Percentiles rank a stretch among this genome's conserved stretches.
Conservation (phyloP, 148 eudicot genomes). For the Rhododendron simsii region DNA sequence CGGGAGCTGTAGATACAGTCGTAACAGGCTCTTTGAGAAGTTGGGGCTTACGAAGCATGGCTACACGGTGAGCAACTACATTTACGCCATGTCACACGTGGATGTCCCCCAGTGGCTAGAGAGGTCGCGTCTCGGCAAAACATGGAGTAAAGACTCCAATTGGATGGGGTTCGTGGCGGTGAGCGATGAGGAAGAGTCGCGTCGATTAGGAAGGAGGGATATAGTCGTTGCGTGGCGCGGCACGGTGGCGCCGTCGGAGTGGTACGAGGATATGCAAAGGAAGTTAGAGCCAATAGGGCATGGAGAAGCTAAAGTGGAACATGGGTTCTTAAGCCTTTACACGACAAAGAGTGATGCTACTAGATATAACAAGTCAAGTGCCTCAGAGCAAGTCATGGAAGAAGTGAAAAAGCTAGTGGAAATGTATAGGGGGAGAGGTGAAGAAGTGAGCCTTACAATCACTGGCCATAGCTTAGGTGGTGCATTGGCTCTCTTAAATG, state of each 20-base stretch:
- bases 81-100: constrained; percentile 65
- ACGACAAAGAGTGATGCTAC: constrained; percentile 36
- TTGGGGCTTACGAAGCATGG: constrained; percentile 41
- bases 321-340: constrained; percentile 68
- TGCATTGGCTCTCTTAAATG: constrained; percentile 57
- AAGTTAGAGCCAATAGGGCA: constrained; percentile 48
- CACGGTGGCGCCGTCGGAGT: constrained; percentile 63
- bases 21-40: constrained; percentile 35
- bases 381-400: constrained; percentile 59
- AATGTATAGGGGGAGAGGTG: constrained; percentile 34
- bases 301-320: constrained; percentile 59
- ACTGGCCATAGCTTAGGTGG: constrained; percentile 92
- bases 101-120: constrained; percentile 63
- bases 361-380: constrained; percentile 60
- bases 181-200: constrained; percentile 46
- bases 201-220: constrained; percentile 59
- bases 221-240: constrained; percentile 72
- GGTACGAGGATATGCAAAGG: constrained; percentile 67
- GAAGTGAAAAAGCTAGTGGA: constrained; percentile 41
- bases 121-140: constrained; percentile 40
- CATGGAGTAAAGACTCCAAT: constrained; percentile 68
- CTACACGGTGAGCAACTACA: constrained; percentile 53
- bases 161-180: constrained; percentile 88
- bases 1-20: constrained; percentile 60
- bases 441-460: constrained; percentile 66